Percentiles rank a stretch among this genome's conserved stretches.
Evolutionary conservation across 208 protist genomes (phyloP).

Genomic region (Porcisia deanei): DNA sequence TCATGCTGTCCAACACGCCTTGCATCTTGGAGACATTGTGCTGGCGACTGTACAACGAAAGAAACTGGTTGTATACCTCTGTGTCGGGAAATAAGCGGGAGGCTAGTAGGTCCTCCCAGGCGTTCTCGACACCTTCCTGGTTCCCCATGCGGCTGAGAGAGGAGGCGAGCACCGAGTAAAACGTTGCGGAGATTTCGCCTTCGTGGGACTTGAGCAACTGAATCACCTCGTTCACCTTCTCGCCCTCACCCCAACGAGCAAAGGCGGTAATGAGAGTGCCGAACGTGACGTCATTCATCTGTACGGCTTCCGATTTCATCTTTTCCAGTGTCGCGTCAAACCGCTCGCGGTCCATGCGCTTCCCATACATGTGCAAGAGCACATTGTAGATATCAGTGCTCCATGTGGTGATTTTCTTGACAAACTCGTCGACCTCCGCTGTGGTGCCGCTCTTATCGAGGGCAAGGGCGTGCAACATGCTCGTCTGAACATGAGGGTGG

Average conservation of each 20-base stretch:
- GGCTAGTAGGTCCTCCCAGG: constrained; percentile 82
- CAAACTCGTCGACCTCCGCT: constrained; percentile 39
- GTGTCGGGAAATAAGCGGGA: constrained; percentile 87
- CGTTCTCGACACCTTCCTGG: constrained; percentile 73
- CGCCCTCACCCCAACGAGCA: constrained; percentile 68
- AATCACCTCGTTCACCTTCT: constrained; percentile 76
- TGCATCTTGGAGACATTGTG: constrained; percentile 84
- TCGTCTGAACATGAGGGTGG: constrained; percentile 85
- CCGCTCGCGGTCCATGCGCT: constrained; percentile 56
- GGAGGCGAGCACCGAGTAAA: constrained; percentile 86
- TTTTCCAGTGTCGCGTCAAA: constrained; percentile 72
- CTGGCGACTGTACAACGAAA: constrained; percentile 79
- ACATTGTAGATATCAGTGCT: constrained; percentile 88
- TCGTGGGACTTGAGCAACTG: constrained; percentile 74
- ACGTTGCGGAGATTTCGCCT: constrained; percentile 72
- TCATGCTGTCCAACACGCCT: constrained; percentile 85
- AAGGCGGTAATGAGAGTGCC: constrained; percentile 89
- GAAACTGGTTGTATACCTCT: constrained; percentile 88
- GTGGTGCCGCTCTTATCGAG: constrained; percentile 20
- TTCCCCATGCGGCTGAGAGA: constrained; percentile 83
- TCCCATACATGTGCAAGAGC: constrained; percentile 80
- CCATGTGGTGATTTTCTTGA: constrained; percentile 56
- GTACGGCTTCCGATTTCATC: constrained; percentile 69
- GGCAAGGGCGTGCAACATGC: constrained; percentile 69
- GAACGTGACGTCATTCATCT: constrained; percentile 92